Evolutionary conservation across 139 green algal genomes (phyloP), one percentile per base, ranked within the genome.

Genomic region (Picochlorum sp.): DNA sequence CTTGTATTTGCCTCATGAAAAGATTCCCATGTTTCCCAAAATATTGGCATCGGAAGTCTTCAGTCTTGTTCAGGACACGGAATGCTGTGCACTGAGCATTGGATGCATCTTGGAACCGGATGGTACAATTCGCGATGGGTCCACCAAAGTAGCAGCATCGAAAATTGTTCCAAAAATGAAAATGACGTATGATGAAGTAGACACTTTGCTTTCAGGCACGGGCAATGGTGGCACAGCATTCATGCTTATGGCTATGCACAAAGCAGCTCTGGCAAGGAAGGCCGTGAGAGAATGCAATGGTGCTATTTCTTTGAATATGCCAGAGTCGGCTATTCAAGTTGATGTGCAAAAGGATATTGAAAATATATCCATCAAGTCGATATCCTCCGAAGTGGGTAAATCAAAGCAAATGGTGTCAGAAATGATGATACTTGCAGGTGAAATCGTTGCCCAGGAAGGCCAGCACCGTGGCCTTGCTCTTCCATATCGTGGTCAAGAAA

Each of bases 1-100:
- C 0, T 30, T 95, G 13, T 96, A 96, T 72, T 70, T 96, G 5
- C 79, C 86, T 25, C 84, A 71, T 36, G 87, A 76, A 32, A 54
- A 59, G 16, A 41, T 90, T 7, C 77, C 79, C 49, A 96, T 96
- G 89, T 91, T 96, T 62, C 89, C 89, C 1, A 33, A 52, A 3
- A 16, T 3, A 18, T 71, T 96, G 33, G 77, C 87, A 12, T 66
- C 76, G 47, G 87, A 82, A 10, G 76, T 75, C 5, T 95, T 96
- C 74, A 89, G 74, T 61, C 59, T 95, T 50, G 24, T 55, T 2
- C 26, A 60, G 32, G 73, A 58, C 33, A 4, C 65, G 35, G 52
- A 56, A 5, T 62, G 30, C 22, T 2, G 28, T 28, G 82, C 83
- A 1, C 55, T 94, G 49, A 84, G 61, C 45, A 53, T 94, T 9